These are phyloP conservation scores for Clavariopsis aquatica DNA, from an alignment of 495 filamentous ascomycete species.

Conservation along the genomic window DNA sequence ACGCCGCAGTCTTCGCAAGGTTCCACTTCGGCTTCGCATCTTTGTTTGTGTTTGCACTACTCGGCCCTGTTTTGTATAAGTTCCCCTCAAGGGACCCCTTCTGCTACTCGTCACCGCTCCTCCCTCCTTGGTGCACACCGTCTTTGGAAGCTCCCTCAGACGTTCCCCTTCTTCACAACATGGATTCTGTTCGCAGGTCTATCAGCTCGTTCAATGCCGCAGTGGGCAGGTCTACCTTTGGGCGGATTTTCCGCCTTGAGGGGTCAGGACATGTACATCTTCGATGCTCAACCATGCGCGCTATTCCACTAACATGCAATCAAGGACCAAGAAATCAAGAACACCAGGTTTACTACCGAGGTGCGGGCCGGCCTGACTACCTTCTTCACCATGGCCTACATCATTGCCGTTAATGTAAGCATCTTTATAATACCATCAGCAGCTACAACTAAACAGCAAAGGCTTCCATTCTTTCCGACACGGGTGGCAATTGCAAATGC, in stretches of 20 bases:
- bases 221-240: conserved; percentile 37
- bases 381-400: conserved; percentile 89
- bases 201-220: conserved; percentile 26
- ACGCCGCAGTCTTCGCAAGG: background rate
- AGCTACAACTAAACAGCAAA: conserved; percentile 3
- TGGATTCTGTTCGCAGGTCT: conserved; percentile 26
- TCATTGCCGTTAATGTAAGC: conserved; percentile 64
- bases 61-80: conserved; percentile 2
- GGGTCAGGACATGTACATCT: conserved; percentile 67
- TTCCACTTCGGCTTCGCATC: background rate
- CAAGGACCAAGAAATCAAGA: conserved; percentile 65
- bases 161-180: conserved; percentile 8
- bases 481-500: conserved; percentile 78
- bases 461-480: conserved; percentile 59
- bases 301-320: conserved; percentile 4
- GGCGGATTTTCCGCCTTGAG: conserved; percentile 65
- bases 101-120: background rate
- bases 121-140: conserved; percentile 2
- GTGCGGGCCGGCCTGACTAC: conserved; percentile 75
- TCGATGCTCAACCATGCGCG: background rate
- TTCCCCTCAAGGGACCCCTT: background rate
- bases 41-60: conserved; percentile 2
- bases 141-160: background rate
- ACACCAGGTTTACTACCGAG: conserved; percentile 77
- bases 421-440: background rate